These are phyloP conservation scores for Silene conica DNA, from an alignment of 148 eudicot genomes.

Conservation along the genomic window DNA sequence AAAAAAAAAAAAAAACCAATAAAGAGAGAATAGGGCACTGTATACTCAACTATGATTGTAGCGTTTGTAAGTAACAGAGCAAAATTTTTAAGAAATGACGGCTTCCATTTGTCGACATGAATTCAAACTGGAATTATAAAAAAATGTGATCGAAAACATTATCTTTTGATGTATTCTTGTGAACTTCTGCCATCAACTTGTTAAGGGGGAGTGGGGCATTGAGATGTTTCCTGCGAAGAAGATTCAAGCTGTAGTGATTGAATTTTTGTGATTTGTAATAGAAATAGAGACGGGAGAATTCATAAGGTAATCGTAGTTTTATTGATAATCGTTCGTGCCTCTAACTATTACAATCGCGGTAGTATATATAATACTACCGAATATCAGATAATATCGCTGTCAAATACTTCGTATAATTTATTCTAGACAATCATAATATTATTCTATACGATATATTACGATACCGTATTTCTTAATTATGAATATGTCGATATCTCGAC, in stretches of 20 bases:
- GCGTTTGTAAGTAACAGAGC: background rate
- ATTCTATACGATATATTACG: too few relatives aligned
- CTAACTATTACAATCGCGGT: too few relatives aligned
- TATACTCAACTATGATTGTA: background rate
- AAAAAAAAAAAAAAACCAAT: background rate
- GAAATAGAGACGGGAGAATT: too few relatives aligned
- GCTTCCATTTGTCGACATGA: conserved; percentile 14
- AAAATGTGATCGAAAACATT: conserved; percentile 17
- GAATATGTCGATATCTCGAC: too few relatives aligned
- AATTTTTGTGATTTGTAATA: background rate
- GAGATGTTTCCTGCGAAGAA: background rate
- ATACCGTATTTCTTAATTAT: too few relatives aligned
- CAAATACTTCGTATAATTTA: too few relatives aligned
- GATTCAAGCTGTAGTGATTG: background rate
- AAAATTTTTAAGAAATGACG: background rate
- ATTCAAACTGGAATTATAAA: conserved; percentile 18
- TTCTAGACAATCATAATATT: too few relatives aligned
- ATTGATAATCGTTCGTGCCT: too few relatives aligned
- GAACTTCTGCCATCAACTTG: conserved; percentile 14
- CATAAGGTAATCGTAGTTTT: too few relatives aligned
- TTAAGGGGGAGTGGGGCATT: background rate
- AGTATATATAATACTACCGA: too few relatives aligned
- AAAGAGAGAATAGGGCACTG: conserved; percentile 3
- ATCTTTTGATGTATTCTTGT: conserved; percentile 5
- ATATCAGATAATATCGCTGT: too few relatives aligned